These are phyloP conservation scores for Golubevia sp. DNA, from an alignment of 1,284 basidiomycete genomes.

Conservation along the genomic window DNA sequence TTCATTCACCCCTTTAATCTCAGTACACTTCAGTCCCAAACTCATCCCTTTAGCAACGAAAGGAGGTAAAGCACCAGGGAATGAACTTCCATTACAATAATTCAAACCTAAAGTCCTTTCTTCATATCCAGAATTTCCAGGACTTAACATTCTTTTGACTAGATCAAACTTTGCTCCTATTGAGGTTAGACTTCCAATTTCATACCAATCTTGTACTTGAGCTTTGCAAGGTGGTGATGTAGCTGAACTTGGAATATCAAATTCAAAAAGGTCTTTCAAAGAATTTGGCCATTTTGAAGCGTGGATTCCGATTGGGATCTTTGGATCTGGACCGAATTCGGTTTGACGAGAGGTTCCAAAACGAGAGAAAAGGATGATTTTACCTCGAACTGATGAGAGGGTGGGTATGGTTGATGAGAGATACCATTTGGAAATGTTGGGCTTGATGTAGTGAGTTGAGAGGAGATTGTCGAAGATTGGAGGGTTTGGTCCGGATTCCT, in stretches of 20 bases:
- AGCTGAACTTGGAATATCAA: constrained; percentile 13
- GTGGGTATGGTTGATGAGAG: constrained; percentile 22
- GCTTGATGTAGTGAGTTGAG: constrained; percentile 14
- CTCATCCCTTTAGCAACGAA: constrained; percentile 25
- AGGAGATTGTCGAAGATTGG: constrained; percentile 19
- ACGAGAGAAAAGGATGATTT: constrained; percentile 29
- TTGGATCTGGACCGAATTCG: background rate
- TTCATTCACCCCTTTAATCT: constrained; percentile 19
- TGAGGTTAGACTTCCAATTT: constrained; percentile 19
- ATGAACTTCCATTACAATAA: constrained; percentile 22
- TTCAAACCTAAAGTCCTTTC: constrained; percentile 15
- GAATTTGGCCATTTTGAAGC: constrained; percentile 41
- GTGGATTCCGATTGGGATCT: constrained; percentile 35
- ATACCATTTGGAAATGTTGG: constrained; percentile 13
- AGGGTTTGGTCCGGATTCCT: constrained; percentile 24
- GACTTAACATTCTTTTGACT: constrained; percentile 11
- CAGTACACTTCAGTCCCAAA: constrained; percentile 7
- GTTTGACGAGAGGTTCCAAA: constrained; percentile 14
- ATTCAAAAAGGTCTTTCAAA: constrained; percentile 17
- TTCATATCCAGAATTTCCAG: constrained; percentile 7
- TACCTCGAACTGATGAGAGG: constrained; percentile 24
- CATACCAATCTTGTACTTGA: constrained; percentile 39
- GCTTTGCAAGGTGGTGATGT: no score
- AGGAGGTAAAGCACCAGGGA: constrained; percentile 30
- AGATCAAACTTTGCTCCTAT: constrained; percentile 24